Evolutionary conservation across 768 basidiomycete genomes (phyloP), one percentile per base, ranked within the genome.

Genomic region (Xanthoconium purpureum): DNA sequence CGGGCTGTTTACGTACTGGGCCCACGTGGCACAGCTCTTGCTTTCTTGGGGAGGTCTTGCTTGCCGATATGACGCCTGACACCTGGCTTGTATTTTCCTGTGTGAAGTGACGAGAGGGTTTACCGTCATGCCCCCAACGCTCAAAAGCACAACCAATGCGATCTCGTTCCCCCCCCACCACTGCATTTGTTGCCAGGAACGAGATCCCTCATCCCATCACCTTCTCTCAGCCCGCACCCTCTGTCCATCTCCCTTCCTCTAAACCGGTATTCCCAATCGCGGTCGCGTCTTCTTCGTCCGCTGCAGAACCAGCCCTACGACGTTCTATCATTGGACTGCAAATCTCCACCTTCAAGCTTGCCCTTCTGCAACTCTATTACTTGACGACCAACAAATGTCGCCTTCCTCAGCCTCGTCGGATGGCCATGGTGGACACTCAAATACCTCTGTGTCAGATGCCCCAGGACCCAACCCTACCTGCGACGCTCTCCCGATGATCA

Each of bases 351-450:
- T 57, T 57, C 40, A n/a, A 49, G 6, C 32, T 51, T 33, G 33
- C 32, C 18, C 57, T 59, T 61, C 59, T 68, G 61, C 67, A 62
- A 57, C 56, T 60, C 65, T 55, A 61, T 38, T 62, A 50, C 69
- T 43, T 72, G 68, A 68, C 68, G 28, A 73, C 70, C 70, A 73
- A 60, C 64, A 64, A 62, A 70, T 72, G 64, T 57, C 68, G 9
- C 66, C 71, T 69, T 68, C 67, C 61, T 61, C 57, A 33, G 71
- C 45, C 47, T 49, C 56, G 13, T 42, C 54, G 13, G 52, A 55
- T 10, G 20, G 17, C 47, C 47, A 40, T 45, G 14, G 13, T 39
- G 42, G 29, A 6, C 54, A 28, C 63, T 71, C 70, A 71, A 71
- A 71, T 71, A 71, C 62, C 17, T 28, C 60, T 28, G 11, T 50